Conservation (phyloP, 2,329 filamentous ascomycete species). For the Scorias spongiosa region DNA sequence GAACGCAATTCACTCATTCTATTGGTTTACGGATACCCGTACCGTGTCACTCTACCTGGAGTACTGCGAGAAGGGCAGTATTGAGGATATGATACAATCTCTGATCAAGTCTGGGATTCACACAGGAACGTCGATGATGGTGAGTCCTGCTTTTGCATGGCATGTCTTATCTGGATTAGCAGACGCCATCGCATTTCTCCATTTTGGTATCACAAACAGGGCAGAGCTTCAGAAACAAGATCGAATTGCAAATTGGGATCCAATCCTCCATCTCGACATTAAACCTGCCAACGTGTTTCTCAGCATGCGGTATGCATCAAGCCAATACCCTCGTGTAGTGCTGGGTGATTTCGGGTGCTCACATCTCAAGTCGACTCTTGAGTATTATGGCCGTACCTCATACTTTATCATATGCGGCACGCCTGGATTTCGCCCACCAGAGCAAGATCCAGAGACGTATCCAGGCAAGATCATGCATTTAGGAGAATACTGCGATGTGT, state of each 20-base stretch:
- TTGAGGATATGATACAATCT: not conserved
- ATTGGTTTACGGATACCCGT: not conserved
- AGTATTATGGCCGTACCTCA: not conserved
- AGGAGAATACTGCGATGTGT: not conserved
- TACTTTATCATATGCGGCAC: not conserved
- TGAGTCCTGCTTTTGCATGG: not conserved
- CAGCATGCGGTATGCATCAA: not conserved
- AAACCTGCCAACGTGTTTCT: not conserved
- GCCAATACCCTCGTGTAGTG: not conserved
- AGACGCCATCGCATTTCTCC: not conserved
- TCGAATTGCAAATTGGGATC: not conserved
- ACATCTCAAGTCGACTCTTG: not conserved
- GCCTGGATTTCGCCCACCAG: not conserved
- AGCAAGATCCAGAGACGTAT: not conserved
- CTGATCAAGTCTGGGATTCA: not conserved
- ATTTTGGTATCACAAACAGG: not conserved
- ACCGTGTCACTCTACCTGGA: not conserved
- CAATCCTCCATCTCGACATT: not conserved
- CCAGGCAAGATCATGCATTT: not conserved
- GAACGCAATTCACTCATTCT: not conserved
- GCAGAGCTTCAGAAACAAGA: not conserved
- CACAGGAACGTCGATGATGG: not conserved
- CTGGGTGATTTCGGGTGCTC: not conserved
- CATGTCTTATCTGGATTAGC: not conserved
- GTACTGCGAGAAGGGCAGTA: not conserved